These are phyloP conservation scores for Rubroshorea leprosula DNA, from an alignment of 345 rosid species.

Conservation along the genomic window DNA sequence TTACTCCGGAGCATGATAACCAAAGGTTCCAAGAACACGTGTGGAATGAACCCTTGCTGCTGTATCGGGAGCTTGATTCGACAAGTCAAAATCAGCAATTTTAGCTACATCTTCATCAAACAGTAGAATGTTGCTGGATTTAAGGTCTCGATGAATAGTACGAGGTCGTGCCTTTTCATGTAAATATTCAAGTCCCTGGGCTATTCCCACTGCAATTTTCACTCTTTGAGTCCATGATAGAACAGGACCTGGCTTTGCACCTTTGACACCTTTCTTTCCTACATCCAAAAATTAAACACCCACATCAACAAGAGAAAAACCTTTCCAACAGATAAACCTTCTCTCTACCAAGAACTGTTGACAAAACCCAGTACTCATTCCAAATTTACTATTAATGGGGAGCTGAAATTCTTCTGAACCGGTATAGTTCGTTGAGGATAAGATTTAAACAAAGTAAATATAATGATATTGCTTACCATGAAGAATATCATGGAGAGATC, in stretches of 20 bases:
- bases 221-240: conserved; percentile 91
- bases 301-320: too few species aligned
- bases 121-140: conserved; percentile 80
- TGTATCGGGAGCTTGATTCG: conserved; percentile 88
- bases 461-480: conserved; percentile 44
- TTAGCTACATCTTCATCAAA: conserved; percentile 83
- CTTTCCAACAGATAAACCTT: too few species aligned
- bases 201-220: conserved; percentile 87
- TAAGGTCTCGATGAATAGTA: conserved; percentile 78
- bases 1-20: conserved; percentile 99
- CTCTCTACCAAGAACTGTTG: too few species aligned
- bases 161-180: conserved; percentile 79
- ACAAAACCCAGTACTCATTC: neutral
- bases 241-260: conserved; percentile 75
- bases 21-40: conserved; percentile 92
- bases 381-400: neutral
- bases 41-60: conserved; percentile 93
- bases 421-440: neutral
- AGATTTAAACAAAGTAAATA: neutral
- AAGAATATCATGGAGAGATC: conserved; percentile 90
- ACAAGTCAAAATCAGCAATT: conserved; percentile 88
- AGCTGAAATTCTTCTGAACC: neutral
- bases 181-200: conserved; percentile 89
- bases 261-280: conserved; percentile 88
- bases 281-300: neutral